These are phyloP conservation scores for Oidiodendron maius DNA, from an alignment of 495 filamentous ascomycete species.

Conservation along the genomic window DNA sequence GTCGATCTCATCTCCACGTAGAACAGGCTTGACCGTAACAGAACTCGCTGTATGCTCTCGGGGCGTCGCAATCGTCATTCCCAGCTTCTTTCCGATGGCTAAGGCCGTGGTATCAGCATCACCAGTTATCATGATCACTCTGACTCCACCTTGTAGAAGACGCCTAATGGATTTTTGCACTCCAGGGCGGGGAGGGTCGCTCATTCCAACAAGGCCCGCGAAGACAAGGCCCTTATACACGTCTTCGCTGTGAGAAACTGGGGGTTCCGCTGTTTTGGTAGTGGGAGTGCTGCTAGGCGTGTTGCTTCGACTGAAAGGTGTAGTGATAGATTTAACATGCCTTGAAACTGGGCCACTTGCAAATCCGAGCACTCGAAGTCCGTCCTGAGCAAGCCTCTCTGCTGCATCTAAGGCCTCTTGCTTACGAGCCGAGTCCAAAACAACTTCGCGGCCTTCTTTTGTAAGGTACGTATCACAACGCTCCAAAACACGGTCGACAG, in stretches of 20 bases:
- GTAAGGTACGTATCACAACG: conserved; percentile 89
- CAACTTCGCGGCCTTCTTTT: conserved; percentile 78
- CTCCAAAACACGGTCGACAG: conserved; percentile 78
- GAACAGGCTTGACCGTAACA: conserved; percentile 58
- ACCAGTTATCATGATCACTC: conserved; percentile 98
- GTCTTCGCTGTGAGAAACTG: conserved; percentile 53
- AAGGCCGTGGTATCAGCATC: conserved; percentile 91
- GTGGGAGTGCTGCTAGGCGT: conserved; percentile 15
- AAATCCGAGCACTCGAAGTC: conserved; percentile 87
- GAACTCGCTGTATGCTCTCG: conserved; percentile 37
- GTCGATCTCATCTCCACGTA: conserved; percentile 87
- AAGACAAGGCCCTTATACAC: conserved; percentile 79
- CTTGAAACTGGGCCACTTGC: conserved; percentile 59
- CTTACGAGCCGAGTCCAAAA: conserved; percentile 73
- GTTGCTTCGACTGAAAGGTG: conserved; percentile 27
- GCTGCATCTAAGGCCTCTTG: conserved; percentile 74
- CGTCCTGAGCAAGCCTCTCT: conserved; percentile 83
- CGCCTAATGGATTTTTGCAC: conserved; percentile 86
- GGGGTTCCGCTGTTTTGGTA: conserved; percentile 33
- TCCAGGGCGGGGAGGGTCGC: conserved; percentile 84
- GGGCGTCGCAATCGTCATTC: conserved; percentile 65
- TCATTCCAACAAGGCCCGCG: conserved; percentile 92
- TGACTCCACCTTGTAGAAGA: conserved; percentile 88
- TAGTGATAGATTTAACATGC: conserved; percentile 30
- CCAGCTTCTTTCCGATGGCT: conserved; percentile 86